Base-by-base conservation (phyloP, 2,329 filamentous ascomycete species). In the Monilinia polystroma region DNA sequence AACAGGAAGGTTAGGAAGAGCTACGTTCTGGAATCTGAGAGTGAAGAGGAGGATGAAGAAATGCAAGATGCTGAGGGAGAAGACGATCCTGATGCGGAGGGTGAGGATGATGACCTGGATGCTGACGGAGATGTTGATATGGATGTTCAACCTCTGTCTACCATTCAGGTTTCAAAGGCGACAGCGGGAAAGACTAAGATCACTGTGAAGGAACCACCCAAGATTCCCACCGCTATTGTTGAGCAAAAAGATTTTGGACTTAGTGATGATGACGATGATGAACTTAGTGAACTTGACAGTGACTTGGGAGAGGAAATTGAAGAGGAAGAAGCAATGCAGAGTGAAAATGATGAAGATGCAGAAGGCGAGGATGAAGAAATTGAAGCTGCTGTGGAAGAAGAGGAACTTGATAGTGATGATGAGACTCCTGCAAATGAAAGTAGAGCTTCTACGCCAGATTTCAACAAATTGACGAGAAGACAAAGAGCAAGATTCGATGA, bases 391-490 rank as follows among this genome's bases (percentile, higher is more conserved):
- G 75, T 80, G 49, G 81, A 81, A 32, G 75, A 76, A n/a, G 76
- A 75, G 16, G 67, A 73, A 18, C 54, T 73, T 20, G 70, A 74
- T 59, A 76, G 75, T 53, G 75, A 76, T 68, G 76, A 76, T 66
- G 75, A 77, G 53, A 72, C 81, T 6, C 80, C 83, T 32, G 80
- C 78, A 55, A 80, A 79, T 63, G 80, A 82, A 58, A 86, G 83
- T 66, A 79, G 84, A 69, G 81, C 79, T 58, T 83, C 83, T 52
- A 88, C 87, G 0, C 86, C 87, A 4, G 87, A 91, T 74, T 77
- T 86, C 32, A 86, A 80, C 75, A 89, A 87, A 74, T 80, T 90
- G 77, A 92, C 89, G 20, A 86, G 88, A 73, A 81, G 89, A 62
- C 89, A 92, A 78, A 80, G 88, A 65, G 86, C 86, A 2, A 81